Conservation (phyloP, 208 protist species). For the Plasmodiophora brassicae region DNA sequence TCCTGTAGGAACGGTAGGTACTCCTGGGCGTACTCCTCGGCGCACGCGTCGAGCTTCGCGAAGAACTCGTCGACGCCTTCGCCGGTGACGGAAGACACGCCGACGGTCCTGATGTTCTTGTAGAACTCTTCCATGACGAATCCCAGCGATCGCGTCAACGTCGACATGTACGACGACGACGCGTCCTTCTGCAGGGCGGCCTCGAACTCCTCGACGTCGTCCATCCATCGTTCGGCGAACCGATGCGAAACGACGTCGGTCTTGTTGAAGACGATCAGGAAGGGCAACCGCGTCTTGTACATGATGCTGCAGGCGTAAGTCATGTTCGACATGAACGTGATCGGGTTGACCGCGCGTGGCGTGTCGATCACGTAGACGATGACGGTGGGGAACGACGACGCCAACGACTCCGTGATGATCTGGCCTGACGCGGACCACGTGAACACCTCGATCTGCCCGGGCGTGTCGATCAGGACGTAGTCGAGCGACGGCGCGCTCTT, state of each 20-base stretch:
- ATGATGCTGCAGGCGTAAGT: slow-evolving; percentile 94
- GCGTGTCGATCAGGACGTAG: slow-evolving; percentile 95
- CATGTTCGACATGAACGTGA: slow-evolving; percentile 98
- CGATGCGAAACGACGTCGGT: slow-evolving; percentile 79
- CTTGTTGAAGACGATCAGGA: slow-evolving; percentile 95
- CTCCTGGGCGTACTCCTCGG: slow-evolving; percentile 62
- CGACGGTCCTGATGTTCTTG: slow-evolving; percentile 72
- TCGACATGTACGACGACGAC: slow-evolving; percentile 73
- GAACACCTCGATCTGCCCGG: slow-evolving; percentile 98
- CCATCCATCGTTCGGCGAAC: slow-evolving; percentile 84
- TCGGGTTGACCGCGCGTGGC: slow-evolving; percentile 77
- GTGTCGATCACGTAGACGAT: slow-evolving; percentile 94
- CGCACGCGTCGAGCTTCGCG: slow-evolving; percentile 64
- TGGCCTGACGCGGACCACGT: slow-evolving; percentile 94
- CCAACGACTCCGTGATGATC: slow-evolving; percentile 91
- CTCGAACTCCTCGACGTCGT: slow-evolving; percentile 76
- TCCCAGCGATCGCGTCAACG: slow-evolving; percentile 81
- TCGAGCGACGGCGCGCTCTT: slow-evolving; percentile 55
- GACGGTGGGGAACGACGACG: slow-evolving; percentile 82
- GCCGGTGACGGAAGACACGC: slow-evolving; percentile 82
- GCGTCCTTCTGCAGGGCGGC: slow-evolving; percentile 51
- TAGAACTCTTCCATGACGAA: slow-evolving; percentile 97
- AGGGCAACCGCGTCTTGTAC: slow-evolving; percentile 92
- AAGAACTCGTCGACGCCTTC: slow-evolving; percentile 80
- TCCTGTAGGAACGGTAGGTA: not conserved